Percentiles rank a stretch among this genome's conserved stretches.
Conservation (phyloP, 257 asterid species). For the Penstemon eatonii region DNA sequence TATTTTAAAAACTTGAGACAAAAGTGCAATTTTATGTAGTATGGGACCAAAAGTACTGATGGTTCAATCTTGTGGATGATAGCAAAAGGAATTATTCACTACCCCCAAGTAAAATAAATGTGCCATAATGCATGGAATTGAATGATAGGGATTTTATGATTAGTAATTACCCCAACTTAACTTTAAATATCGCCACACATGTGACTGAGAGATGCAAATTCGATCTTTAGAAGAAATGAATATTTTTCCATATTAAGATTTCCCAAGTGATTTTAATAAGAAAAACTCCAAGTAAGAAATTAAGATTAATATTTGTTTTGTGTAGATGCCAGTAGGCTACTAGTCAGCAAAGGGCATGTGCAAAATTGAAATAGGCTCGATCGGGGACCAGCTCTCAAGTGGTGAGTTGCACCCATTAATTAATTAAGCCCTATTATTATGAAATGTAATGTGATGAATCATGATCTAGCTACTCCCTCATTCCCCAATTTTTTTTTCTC, state of each 20-base stretch:
- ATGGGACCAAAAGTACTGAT: no score
- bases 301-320: conserved; percentile 19
- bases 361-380: conserved; percentile 34
- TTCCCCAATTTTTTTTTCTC: neutral
- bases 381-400: conserved; percentile 45
- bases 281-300: conserved; percentile 15
- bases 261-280: conserved; percentile 21
- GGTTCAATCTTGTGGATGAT: no score
- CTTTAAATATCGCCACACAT: neutral
- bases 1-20: no score
- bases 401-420: neutral
- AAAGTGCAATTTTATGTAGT: no score
- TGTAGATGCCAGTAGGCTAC: neutral
- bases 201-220: conserved; percentile 5
- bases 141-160: conserved; percentile 1
- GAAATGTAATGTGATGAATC: no score
- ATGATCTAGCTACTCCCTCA: neutral
- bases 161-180: neutral
- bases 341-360: conserved; percentile 54
- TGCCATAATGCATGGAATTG: conserved; percentile 11
- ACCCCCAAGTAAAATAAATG: neutral
- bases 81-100: no score
- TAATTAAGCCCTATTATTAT: no score
- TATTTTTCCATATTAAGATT: conserved; percentile 25
- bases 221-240: conserved; percentile 17